phyloP scores from a whole-genome alignment of 2,329 filamentous ascomycete genomes.

The Penicillium sp. region DNA sequence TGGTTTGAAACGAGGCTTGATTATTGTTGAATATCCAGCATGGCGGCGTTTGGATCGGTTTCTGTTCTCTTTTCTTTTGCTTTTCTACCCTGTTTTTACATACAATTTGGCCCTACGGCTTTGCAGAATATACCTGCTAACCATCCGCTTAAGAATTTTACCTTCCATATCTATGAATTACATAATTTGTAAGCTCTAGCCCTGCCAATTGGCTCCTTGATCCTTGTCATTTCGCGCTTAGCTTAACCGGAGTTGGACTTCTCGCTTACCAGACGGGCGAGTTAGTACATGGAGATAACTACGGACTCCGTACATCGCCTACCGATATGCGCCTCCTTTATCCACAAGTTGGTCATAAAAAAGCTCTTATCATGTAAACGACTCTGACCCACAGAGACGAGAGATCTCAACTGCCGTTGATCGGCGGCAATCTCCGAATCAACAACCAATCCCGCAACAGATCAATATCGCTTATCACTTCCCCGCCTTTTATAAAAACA shows the following conservation, averaged over 20 bases:
- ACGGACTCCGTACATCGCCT: not conserved
- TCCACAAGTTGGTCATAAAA: not conserved
- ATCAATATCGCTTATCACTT: conserved; percentile 21
- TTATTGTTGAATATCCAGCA: conserved; percentile 9
- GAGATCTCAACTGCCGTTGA: not conserved
- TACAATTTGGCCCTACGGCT: not conserved
- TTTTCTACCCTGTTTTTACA: conserved; percentile 10
- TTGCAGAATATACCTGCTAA: conserved; percentile 6
- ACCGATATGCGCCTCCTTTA: not conserved
- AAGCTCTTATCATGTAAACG: not conserved
- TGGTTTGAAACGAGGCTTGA: conserved; percentile 10
- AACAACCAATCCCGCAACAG: conserved; percentile 8
- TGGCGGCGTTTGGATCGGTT: conserved; percentile 5
- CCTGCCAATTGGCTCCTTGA: no score
- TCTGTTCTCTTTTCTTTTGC: not conserved
- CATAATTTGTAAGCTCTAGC: no score
- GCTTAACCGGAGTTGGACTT: not conserved
- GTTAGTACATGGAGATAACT: not conserved
- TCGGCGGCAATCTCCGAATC: not conserved
- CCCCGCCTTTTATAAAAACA: conserved; percentile 18
- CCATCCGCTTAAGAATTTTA: not conserved
- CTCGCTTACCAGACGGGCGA: not conserved
- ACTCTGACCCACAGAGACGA: not conserved
- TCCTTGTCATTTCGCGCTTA: not conserved
- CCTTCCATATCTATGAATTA: not conserved